phyloP scores from a whole-genome alignment of 1,284 basidiomycete species.

The Sanghuangporus sanghuang region DNA sequence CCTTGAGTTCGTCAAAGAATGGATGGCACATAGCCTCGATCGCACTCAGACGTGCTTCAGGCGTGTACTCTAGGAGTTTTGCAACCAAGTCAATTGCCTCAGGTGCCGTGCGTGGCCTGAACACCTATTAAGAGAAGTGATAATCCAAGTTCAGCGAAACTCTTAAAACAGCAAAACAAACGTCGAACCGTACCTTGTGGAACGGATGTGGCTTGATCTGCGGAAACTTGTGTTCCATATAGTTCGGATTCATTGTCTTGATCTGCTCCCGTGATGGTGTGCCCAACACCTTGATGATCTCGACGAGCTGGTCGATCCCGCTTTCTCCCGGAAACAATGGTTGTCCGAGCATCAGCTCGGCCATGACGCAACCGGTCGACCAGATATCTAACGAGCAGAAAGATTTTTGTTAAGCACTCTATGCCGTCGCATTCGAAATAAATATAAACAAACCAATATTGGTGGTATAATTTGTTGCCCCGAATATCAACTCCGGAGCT shows the following conservation, averaged over 20 bases:
- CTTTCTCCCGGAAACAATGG: conserved; percentile 99
- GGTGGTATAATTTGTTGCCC: conserved; percentile 99
- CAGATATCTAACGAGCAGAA: conserved; percentile 74
- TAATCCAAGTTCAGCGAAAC: conserved; percentile 6
- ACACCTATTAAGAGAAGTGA: conserved; percentile 59
- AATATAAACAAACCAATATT: conserved; percentile 78
- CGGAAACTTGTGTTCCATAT: conserved; percentile 99
- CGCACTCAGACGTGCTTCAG: conserved; percentile 85
- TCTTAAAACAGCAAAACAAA: neutral
- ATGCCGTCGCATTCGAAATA: conserved; percentile 2
- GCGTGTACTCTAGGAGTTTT: conserved; percentile 96
- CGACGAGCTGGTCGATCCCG: conserved; percentile 99
- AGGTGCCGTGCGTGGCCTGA: conserved; percentile 93
- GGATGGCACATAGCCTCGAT: conserved; percentile 93
- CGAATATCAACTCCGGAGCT: conserved; percentile 98
- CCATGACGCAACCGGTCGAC: conserved; percentile 99
- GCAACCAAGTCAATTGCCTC: conserved; percentile 97
- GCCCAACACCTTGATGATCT: conserved; percentile 99
- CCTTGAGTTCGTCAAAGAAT: conserved; percentile 96
- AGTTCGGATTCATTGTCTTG: conserved; percentile 99
- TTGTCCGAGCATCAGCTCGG: conserved; percentile 98
- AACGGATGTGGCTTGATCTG: conserved; percentile 98
- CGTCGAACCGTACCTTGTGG: conserved; percentile 60
- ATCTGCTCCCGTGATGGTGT: conserved; percentile 99
- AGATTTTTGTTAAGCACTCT: neutral